Base-by-base conservation (phyloP, 2,329 filamentous ascomycete genomes). In the Colletotrichum navitas region DNA sequence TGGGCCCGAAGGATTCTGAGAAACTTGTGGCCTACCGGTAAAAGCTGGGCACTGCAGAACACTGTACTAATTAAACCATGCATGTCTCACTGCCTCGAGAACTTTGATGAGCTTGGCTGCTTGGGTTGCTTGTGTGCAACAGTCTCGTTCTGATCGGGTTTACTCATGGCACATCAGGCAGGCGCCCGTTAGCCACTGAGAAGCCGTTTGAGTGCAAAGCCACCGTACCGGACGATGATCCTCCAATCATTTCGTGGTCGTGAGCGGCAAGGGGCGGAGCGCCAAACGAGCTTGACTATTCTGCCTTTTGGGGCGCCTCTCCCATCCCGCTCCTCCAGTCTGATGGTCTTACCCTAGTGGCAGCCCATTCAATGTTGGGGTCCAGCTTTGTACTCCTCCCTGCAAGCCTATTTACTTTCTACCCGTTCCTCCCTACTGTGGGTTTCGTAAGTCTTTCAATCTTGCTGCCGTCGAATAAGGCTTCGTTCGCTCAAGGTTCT, bases 1-100 rank as follows among this genome's bases (percentile, higher is more conserved):
- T 58, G 56, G 68, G 41, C 29, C 68, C 52, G 63, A 59, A 71
- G 68, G 68, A 71, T 71, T 67, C 36, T 26, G 36, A 36, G 18
- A n/a, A 26, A 29, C 8, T 47, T 26, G 36, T 18, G 21, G 47
- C 63, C 63, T 70, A n/a, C n/a, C n/a, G n/a, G n/a, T n/a, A 39
- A 43, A 52, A 8, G 34, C 18, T 47, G 5, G 36, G 49, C 32
- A 36, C n/a, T 32, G 29, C 29, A 29, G 4, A 29, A 4, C 29
- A n/a, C 29, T 29, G 3, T n/a, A n/a, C n/a, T 32, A 39, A 29
- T 29, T 21, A 11, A n/a, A 11, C n/a, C 34, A 39, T 56, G 51
- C 18, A 12, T 56, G 39, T 47, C 16, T 58, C 29, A 26, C 29
- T 45, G 49, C 34, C 62, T 41, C 26, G 12, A 47, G 29, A 16